phyloP scores from a whole-genome alignment of 225 moss, liverwort and hornwort genomes.

The Rhytidiadelphus loreus region DNA sequence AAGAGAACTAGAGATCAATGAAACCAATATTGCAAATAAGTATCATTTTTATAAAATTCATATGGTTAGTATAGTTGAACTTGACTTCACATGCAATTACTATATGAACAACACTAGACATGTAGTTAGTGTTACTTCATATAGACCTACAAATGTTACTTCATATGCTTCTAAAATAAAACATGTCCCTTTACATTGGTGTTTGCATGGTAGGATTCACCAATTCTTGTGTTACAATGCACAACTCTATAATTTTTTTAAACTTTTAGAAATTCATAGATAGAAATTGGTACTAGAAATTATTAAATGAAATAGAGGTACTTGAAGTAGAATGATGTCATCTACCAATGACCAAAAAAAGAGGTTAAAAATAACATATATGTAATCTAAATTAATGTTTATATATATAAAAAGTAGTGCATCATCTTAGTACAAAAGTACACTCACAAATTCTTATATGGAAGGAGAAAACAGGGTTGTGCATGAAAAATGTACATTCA shows the following conservation, averaged over 20 bases:
- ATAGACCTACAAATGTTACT: neutral
- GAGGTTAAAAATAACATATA: neutral
- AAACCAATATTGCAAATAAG: neutral
- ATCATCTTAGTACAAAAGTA: neutral
- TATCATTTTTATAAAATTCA: neutral
- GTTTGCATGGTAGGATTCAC: neutral
- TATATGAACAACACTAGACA: too few species aligned
- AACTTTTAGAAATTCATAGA: neutral
- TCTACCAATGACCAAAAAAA: neutral
- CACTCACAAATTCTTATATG: neutral
- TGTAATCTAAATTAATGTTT: neutral
- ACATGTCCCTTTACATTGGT: neutral
- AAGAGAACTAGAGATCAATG: neutral
- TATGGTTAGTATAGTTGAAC: neutral
- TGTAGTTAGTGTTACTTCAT: too few species aligned
- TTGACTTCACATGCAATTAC: neutral
- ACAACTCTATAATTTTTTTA: neutral
- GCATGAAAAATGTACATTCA: neutral
- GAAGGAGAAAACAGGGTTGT: neutral
- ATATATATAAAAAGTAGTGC: neutral
- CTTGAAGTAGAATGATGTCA: neutral
- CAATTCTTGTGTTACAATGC: neutral
- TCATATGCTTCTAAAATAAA: neutral
- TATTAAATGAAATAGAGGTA: neutral
- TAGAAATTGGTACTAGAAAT: neutral